These are phyloP conservation scores for Hemileccinum impolitum DNA, from an alignment of 768 basidiomycete species.

Conservation along the genomic window DNA sequence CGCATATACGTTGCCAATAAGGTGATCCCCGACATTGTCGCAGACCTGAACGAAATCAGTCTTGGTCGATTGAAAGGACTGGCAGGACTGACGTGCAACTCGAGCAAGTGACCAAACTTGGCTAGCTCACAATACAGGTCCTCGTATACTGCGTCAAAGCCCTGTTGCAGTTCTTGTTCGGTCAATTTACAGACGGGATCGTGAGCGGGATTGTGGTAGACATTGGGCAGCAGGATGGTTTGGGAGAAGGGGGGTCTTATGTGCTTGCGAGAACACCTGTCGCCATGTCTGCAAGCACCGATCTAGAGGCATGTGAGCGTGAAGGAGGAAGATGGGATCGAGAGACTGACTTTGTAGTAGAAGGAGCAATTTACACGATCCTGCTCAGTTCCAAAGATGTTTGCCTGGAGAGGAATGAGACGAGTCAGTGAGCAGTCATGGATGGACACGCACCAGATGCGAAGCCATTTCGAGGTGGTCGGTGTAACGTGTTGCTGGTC, in stretches of 20 bases:
- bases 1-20: conserved; percentile 97
- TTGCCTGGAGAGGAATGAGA: conserved; percentile 52
- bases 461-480: conserved; percentile 49
- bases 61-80: neutral
- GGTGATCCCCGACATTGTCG: conserved; percentile 99
- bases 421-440: neutral
- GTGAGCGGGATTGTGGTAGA: conserved; percentile 97
- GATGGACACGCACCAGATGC: conserved; percentile 56
- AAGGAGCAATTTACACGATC: conserved; percentile 98
- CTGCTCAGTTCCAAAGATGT: conserved; percentile 94
- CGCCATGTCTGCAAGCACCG: conserved; percentile 97
- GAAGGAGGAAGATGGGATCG: neutral
- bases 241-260: conserved; percentile 97
- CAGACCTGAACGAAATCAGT: conserved; percentile 58
- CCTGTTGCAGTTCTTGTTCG: conserved; percentile 86
- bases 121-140: conserved; percentile 92
- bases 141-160: conserved; percentile 92
- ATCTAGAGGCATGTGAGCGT: conserved; percentile 52
- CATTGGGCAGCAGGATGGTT: conserved; percentile 93
- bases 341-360: conserved; percentile 80
- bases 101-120: conserved; percentile 93
- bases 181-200: conserved; percentile 86
- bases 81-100: conserved; percentile 74
- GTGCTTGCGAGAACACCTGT: conserved; percentile 97
- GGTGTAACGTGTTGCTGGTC: neutral